Percentiles rank a stretch among this genome's conserved stretches.
These are phyloP conservation scores for Thermomyces lanuginosus DNA, from an alignment of 2,329 filamentous ascomycete species.

Conservation along the genomic window DNA sequence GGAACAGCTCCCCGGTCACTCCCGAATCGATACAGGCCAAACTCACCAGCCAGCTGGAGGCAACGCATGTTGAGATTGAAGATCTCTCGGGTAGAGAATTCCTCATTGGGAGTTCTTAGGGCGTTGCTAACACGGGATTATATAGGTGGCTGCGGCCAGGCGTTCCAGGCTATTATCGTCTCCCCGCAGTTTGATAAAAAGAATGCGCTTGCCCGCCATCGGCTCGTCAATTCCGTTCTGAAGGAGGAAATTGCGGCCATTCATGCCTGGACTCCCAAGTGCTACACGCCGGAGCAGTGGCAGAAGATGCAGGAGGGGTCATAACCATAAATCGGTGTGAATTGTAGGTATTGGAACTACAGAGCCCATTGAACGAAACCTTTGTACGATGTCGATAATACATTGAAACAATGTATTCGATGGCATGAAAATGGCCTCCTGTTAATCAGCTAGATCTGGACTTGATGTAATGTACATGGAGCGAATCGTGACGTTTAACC, in stretches of 20 bases:
- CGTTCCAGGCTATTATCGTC: conserved; percentile 54
- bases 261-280: conserved; percentile 90
- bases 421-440: not conserved
- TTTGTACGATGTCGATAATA: not conserved
- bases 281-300: conserved; percentile 82
- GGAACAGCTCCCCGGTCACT: conserved; percentile 48
- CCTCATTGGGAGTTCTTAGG: conserved; percentile 3
- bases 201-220: conserved; percentile 66
- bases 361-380: too few species aligned
- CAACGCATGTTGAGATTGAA: conserved; percentile 68
- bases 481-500: conserved; percentile 13
- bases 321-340: too few species aligned
- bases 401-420: conserved; percentile 1
- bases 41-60: conserved; percentile 53
- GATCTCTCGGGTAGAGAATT: conserved; percentile 66
- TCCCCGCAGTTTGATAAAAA: conserved; percentile 54
- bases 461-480: not conserved
- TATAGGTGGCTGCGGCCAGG: conserved; percentile 53
- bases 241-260: conserved; percentile 80
- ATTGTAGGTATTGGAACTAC: too few species aligned
- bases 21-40: conserved; percentile 53
- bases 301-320: conserved; percentile 45
- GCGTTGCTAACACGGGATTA: conserved; percentile 1
- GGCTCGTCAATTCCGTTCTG: conserved; percentile 66
- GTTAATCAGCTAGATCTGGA: not conserved